Evolutionary conservation across 805 yeast genomes (phyloP).

Genomic region (Candida peoriensis): DNA sequence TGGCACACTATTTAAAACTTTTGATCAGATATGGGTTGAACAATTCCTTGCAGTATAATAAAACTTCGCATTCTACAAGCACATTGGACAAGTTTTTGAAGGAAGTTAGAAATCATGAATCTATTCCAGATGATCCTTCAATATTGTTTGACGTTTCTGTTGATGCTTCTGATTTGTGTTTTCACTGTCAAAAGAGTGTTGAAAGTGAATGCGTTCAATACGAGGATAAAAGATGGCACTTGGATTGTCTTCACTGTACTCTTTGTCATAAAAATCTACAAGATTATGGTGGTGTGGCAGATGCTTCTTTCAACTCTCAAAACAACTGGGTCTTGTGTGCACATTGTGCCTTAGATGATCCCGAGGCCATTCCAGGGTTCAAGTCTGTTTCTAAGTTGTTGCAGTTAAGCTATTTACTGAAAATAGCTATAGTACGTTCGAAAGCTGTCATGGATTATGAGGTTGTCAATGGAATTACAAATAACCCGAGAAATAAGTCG

Average conservation of each 20-base stretch:
- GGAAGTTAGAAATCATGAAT: constrained; percentile 44
- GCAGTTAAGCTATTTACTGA: constrained; percentile 72
- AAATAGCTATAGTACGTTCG: constrained; percentile 79
- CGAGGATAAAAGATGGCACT: constrained; percentile 74
- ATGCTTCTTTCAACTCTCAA: constrained; percentile 36
- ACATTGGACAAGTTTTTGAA: constrained; percentile 62
- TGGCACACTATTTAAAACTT: constrained; percentile 89
- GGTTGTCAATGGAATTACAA: constrained; percentile 7
- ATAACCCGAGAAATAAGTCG: constrained; percentile 7
- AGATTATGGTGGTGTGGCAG: constrained; percentile 35
- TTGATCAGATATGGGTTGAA: constrained; percentile 76
- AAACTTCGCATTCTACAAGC: constrained; percentile 46
- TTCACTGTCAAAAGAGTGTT: constrained; percentile 64
- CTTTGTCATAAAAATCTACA: constrained; percentile 44
- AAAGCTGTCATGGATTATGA: constrained; percentile 51
- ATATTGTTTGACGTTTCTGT: constrained; percentile 41
- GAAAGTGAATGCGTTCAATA: constrained; percentile 75
- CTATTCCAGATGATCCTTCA: constrained; percentile 30
- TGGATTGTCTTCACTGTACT: constrained; percentile 64
- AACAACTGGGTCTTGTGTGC: constrained; percentile 47
- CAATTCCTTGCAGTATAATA: constrained; percentile 67
- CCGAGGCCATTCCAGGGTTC: constrained; percentile 50
- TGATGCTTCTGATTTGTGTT: constrained; percentile 74
- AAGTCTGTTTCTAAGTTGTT: constrained; percentile 58
- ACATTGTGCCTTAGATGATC: constrained; percentile 51